phyloP scores from a whole-genome alignment of 139 green algal species.

The Micractinium conductrix region DNA sequence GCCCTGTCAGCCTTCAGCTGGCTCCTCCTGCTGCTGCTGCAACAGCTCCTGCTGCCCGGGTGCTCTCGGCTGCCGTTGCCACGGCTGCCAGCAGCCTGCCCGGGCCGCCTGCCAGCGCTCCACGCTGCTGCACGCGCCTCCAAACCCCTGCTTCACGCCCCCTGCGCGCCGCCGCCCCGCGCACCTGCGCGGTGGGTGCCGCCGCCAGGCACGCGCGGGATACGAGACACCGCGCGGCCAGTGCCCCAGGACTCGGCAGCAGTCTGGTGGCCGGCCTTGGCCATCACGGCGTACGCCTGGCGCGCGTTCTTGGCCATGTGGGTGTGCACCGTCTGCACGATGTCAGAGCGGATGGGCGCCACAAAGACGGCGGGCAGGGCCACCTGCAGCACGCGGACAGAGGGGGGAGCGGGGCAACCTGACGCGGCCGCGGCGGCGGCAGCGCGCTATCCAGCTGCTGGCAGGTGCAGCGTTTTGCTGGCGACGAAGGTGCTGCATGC shows the following conservation, averaged over 20 bases:
- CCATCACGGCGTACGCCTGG: conserved; percentile 96
- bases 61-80: too few species aligned
- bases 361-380: conserved; percentile 91
- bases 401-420: background rate
- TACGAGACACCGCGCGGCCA: conserved; percentile 98
- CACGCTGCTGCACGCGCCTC: too few species aligned
- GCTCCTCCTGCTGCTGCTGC: too few species aligned
- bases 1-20: too few species aligned
- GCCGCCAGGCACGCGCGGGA: conserved; percentile 97
- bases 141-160: too few species aligned
- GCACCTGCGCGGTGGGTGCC: conserved; percentile 91
- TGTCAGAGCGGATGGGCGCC: conserved; percentile 91
- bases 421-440: background rate
- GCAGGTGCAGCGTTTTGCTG: background rate
- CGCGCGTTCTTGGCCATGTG: conserved; percentile 97
- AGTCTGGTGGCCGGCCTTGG: conserved; percentile 96
- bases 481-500: too few species aligned
- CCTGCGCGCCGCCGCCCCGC: background rate
- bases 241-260: conserved; percentile 99
- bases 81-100: too few species aligned
- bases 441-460: background rate
- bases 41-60: too few species aligned
- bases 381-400: conserved; percentile 53
- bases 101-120: too few species aligned
- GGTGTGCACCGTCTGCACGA: conserved; percentile 91